These are phyloP conservation scores for Fusarium brevicatenulatum DNA, from an alignment of 2,329 filamentous ascomycete genomes.

Conservation along the genomic window DNA sequence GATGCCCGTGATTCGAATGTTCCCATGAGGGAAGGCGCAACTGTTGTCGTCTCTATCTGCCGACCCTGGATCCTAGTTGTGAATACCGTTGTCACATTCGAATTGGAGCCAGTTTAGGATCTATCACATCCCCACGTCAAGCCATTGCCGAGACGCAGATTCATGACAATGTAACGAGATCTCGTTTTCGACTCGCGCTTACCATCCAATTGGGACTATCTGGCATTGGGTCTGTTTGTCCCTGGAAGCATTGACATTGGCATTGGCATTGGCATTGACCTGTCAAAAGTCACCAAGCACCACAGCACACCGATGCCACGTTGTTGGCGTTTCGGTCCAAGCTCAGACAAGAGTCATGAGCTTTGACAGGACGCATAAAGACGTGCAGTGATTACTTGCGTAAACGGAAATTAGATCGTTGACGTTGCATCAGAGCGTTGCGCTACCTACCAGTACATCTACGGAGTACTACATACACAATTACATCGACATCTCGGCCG, in stretches of 20 bases:
- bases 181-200: not conserved
- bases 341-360: slow-evolving; percentile 15
- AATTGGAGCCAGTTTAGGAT: slow-evolving; percentile 16
- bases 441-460: not conserved
- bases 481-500: slow-evolving; percentile 21
- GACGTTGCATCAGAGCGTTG: slow-evolving; percentile 17
- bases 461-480: too few relatives aligned
- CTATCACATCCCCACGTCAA: slow-evolving; percentile 5
- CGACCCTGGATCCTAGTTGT: slow-evolving; percentile 31
- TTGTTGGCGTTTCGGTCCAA: slow-evolving; percentile 23
- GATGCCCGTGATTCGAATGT: not conserved
- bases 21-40: slow-evolving; percentile 2
- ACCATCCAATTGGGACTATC: not conserved
- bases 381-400: slow-evolving; percentile 12
- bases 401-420: slow-evolving; percentile 16
- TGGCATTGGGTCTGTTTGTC: not conserved
- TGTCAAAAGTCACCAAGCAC: not conserved
- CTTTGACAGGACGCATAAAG: slow-evolving; percentile 9
- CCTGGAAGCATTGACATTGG: not conserved
- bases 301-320: slow-evolving; percentile 26
- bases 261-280: not conserved
- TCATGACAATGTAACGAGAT: slow-evolving; percentile 17
- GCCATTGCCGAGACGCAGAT: not conserved
- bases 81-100: slow-evolving; percentile 3
- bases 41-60: slow-evolving; percentile 25